Conservation (phyloP, 2,329 filamentous ascomycete species). For the Fusarium sp. region DNA sequence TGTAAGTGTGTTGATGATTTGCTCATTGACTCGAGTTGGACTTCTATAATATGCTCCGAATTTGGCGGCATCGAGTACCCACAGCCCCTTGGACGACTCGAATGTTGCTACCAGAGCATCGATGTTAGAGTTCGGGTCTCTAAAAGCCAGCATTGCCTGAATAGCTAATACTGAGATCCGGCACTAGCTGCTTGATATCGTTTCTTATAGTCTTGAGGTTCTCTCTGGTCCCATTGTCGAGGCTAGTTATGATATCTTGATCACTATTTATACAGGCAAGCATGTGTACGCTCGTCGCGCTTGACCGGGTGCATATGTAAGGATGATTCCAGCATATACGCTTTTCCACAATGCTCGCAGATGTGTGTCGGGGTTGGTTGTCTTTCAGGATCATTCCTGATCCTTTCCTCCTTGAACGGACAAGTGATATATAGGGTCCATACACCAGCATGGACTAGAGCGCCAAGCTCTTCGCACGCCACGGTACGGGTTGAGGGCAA, state of each 20-base stretch:
- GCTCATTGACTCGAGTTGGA: not conserved
- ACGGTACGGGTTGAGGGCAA: accelerated
- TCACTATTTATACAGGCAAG: too few species aligned
- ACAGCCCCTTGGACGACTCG: too few species aligned
- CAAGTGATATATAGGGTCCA: not conserved
- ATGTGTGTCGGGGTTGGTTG: not conserved
- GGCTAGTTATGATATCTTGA: too few species aligned
- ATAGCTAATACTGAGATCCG: not conserved
- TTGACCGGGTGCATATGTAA: accelerated
- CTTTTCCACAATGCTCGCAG: accelerated
- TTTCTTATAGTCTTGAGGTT: too few species aligned
- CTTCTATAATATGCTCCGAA: not conserved
- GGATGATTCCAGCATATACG: not conserved
- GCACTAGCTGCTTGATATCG: accelerated
- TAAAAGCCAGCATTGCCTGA: not conserved
- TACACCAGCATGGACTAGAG: not conserved
- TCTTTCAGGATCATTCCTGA: not conserved
- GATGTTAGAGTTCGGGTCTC: too few species aligned
- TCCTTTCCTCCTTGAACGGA: not conserved
- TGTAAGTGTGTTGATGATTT: not conserved
- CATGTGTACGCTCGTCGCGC: not conserved
- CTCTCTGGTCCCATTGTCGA: too few species aligned
- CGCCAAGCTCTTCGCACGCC: not conserved
- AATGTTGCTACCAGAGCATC: too few species aligned
- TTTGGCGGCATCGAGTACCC: not conserved